These are phyloP conservation scores for Daedaleopsis nitida DNA, from an alignment of 768 basidiomycete species.

Conservation along the genomic window DNA sequence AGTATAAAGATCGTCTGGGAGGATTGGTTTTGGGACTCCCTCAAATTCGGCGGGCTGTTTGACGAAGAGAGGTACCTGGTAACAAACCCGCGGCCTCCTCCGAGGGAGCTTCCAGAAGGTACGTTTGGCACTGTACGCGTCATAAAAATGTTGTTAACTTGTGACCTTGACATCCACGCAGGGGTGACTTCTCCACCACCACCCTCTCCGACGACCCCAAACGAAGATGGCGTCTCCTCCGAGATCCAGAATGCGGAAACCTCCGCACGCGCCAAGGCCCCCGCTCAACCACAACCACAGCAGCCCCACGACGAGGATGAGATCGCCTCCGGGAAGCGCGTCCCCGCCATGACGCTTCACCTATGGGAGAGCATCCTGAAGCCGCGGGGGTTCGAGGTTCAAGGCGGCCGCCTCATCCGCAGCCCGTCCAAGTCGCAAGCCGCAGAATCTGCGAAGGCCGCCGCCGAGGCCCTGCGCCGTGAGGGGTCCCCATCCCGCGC, in stretches of 20 bases:
- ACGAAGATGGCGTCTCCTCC: conserved; percentile 19
- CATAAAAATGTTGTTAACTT: background rate
- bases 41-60: conserved; percentile 70
- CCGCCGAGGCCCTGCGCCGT: conserved; percentile 3
- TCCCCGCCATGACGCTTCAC: conserved; percentile 62
- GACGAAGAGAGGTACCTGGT: conserved; percentile 65
- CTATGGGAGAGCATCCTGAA: conserved; percentile 73
- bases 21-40: conserved; percentile 95
- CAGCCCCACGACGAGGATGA: conserved; percentile 54
- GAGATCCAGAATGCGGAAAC: conserved; percentile 10
- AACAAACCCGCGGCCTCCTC: conserved; percentile 59
- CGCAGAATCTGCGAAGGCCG: background rate
- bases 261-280: background rate
- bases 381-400: conserved; percentile 65
- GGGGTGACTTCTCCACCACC: conserved; percentile 14
- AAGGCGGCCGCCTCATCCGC: conserved; percentile 57
- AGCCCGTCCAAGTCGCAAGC: conserved; percentile 54
- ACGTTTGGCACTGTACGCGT: background rate
- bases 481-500: conserved; percentile 15
- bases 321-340: conserved; percentile 54
- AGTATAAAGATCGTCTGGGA: conserved; percentile 86
- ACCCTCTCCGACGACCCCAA: conserved; percentile 25
- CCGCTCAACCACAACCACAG: background rate
- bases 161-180: background rate
- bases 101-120: conserved; percentile 38